Evolutionary conservation across 345 rosid genomes (phyloP), one percentile per base, ranked within the genome.

Genomic region (Anacardium occidentale): DNA sequence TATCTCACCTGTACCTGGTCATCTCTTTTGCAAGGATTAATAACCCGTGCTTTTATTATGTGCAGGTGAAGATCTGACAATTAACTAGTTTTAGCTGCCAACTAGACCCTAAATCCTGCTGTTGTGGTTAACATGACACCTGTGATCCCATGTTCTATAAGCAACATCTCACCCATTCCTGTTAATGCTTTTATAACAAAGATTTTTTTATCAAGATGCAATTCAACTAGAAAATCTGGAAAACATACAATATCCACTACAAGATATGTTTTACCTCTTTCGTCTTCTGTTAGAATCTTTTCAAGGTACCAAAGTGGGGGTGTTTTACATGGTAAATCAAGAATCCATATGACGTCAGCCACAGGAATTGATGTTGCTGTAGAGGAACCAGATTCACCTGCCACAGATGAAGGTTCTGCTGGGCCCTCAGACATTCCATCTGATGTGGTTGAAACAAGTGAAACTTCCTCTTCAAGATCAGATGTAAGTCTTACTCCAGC

Each of bases 321-420:
- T 79, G 66, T 70, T 54, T 63, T 81, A 59, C 78, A 78, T 74
- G 80, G 64, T 74, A 90, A 72, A 78, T 78, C 77, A 70, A 70
- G 66, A 59, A 63, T 44, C 42, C 63, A 8, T 55, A 22, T 40
- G 50, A n/a, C n/a, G n/a, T 79, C 85, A 72, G 92, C 97, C 62
- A 87, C 91, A 0, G 97, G 84, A 66, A 83, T 85, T 58, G 90
- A 91, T 59, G 88, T 92, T 6, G 86, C 87, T 1, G 84, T 90
- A 68, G 91, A 87, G 76, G 91, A 85, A 81, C 81, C 90, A 56
- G 85, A 80, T 78, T 70, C 88, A 66, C 74, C 89, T 74, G 83
- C 74, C 26, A 74, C 58, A 8, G 84, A 80, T 14, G 89, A 85
- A 74, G 75, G 25, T 70, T 77, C 90, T 12, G 56, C 20, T 42